Percentiles rank a stretch among this genome's conserved stretches.
These are phyloP conservation scores for Fraxinus nigra DNA, from an alignment of 305 asterid genomes.

Conservation along the genomic window DNA sequence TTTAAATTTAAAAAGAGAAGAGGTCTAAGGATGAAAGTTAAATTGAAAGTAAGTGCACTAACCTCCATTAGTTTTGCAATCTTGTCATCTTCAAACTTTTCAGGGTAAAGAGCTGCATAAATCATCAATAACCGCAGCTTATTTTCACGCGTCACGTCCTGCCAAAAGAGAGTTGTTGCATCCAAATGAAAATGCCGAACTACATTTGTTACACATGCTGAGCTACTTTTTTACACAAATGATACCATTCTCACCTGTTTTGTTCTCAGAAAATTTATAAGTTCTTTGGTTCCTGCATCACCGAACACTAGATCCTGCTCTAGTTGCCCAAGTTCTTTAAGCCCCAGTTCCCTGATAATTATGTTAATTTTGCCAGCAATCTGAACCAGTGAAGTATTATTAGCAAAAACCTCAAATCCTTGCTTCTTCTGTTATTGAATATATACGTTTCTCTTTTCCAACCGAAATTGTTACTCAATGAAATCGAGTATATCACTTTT, in stretches of 20 bases:
- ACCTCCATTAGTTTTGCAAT: slow-evolving; percentile 93
- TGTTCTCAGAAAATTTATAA: slow-evolving; percentile 76
- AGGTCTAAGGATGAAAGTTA: background rate
- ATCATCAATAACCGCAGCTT: slow-evolving; percentile 95
- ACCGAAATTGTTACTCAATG: background rate
- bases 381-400: slow-evolving; percentile 37
- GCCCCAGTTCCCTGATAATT: slow-evolving; percentile 75
- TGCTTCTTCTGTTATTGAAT: background rate
- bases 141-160: slow-evolving; percentile 84
- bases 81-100: slow-evolving; percentile 87
- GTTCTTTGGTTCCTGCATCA: slow-evolving; percentile 93
- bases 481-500: background rate
- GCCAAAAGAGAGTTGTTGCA: slow-evolving; percentile 28
- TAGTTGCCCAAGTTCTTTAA: slow-evolving; percentile 89
- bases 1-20: background rate
- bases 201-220: slow-evolving; percentile 11
- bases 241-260: slow-evolving; percentile 54
- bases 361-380: slow-evolving; percentile 87
- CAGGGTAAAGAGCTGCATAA: slow-evolving; percentile 92
- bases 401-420: background rate
- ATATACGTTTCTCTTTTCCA: background rate
- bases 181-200: slow-evolving; percentile 17
- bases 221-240: slow-evolving; percentile 10
- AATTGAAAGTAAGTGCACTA: slow-evolving; percentile 11
- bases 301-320: slow-evolving; percentile 99